These are phyloP conservation scores for Nicotiana sylvestris DNA, from an alignment of 257 asterid genomes.

Conservation along the genomic window DNA sequence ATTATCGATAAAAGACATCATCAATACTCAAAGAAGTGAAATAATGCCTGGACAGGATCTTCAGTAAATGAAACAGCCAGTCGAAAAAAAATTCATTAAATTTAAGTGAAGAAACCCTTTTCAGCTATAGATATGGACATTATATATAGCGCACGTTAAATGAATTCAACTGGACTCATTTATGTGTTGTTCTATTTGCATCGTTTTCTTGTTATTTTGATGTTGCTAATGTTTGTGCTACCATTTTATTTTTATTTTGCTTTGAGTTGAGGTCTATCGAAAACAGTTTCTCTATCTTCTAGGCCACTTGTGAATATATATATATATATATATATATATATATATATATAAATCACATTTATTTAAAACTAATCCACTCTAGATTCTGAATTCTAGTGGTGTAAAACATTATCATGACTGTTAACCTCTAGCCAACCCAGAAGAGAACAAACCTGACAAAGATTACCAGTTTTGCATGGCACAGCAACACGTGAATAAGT, in stretches of 20 bases:
- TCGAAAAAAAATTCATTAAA: background rate
- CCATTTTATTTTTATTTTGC: no score
- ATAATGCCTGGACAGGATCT: background rate
- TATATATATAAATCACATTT: background rate
- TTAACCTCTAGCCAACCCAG: slow-evolving; percentile 35
- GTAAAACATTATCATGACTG: slow-evolving; percentile 24
- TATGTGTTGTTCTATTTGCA: no score
- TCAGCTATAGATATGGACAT: background rate
- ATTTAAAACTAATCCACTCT: background rate
- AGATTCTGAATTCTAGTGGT: background rate
- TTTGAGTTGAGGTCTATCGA: no score
- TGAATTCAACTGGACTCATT: no score
- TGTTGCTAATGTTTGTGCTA: no score
- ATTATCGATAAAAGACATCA: no score
- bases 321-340: no score
- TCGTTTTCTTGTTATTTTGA: no score
- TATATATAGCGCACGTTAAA: no score
- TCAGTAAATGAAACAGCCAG: background rate
- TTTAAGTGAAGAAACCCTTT: background rate
- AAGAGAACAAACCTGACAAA: slow-evolving; percentile 49
- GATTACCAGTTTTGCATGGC: slow-evolving; percentile 11
- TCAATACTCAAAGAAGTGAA: background rate
- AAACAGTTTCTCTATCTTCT: no score
- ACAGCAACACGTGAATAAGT: slow-evolving; percentile 48
- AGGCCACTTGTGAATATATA: no score